A percentile compares a stretch with the other conserved stretches of the same genome.
phyloP scores from a whole-genome alignment of 2,329 filamentous ascomycete species.

The Purpureocillium lavendulum region DNA sequence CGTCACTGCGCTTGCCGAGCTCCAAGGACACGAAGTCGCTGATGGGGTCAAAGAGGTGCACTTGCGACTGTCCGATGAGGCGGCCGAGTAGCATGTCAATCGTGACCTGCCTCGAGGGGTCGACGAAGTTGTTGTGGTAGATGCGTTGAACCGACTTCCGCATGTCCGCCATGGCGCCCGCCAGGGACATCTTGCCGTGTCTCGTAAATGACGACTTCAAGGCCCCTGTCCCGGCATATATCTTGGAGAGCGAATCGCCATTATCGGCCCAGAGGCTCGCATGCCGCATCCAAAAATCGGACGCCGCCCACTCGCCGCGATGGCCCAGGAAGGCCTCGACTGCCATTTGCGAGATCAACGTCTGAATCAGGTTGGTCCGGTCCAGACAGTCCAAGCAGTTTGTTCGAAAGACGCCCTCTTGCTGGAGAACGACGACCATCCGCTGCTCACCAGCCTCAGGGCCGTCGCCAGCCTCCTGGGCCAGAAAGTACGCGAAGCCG shows the following conservation, averaged over 20 bases:
- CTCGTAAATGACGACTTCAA: constrained; percentile 93
- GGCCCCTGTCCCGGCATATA: constrained; percentile 93
- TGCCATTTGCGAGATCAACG: constrained; percentile 89
- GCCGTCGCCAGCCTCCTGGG: constrained; percentile 58
- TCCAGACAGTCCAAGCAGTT: constrained; percentile 97
- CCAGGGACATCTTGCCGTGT: constrained; percentile 89
- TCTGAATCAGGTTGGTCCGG: constrained; percentile 92
- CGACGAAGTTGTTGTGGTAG: constrained; percentile 96
- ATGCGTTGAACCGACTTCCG: constrained; percentile 89
- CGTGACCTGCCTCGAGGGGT: constrained; percentile 85
- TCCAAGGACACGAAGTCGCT: constrained; percentile 83
- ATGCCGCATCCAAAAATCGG: constrained; percentile 88
- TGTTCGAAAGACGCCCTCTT: constrained; percentile 91
- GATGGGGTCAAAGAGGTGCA: constrained; percentile 86
- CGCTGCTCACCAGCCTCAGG: constrained; percentile 31
- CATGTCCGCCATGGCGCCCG: constrained; percentile 88
- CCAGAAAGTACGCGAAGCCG: constrained; percentile 86
- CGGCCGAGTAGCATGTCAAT: constrained; percentile 89
- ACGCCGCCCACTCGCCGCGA: constrained; percentile 56
- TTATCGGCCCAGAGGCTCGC: constrained; percentile 96
- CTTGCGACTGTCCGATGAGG: constrained; percentile 72
- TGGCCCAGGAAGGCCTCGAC: constrained; percentile 77
- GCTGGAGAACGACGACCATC: constrained; percentile 68
- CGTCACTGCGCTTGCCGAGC: constrained; percentile 55
- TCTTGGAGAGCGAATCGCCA: constrained; percentile 85